Conservation (phyloP, 2,329 filamentous ascomycete species). For the Stachybotrys chartarum region DNA sequence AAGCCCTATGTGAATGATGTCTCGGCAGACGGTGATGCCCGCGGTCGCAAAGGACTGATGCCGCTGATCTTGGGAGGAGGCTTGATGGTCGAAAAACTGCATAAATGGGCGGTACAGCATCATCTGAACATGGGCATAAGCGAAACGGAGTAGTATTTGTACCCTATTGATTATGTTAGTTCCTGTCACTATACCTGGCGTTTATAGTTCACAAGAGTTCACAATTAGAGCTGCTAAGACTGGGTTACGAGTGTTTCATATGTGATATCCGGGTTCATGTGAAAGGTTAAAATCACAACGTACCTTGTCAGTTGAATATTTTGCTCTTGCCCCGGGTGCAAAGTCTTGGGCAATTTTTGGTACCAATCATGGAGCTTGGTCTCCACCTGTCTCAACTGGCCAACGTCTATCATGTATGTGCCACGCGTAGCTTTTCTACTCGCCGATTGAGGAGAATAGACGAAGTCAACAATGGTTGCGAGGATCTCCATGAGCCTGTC, state of each 20-base stretch:
- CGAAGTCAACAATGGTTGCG: neutral
- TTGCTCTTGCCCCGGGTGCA: neutral
- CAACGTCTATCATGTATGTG: neutral
- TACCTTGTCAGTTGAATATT: neutral
- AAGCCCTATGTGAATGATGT: neutral
- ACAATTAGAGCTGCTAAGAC: no score
- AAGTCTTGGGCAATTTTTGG: neutral
- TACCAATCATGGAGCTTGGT: neutral
- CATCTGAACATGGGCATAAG: conserved; percentile 1
- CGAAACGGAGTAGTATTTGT: neutral
- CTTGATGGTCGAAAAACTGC: neutral
- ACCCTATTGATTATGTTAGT: neutral
- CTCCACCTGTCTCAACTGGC: neutral
- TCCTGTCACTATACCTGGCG: neutral
- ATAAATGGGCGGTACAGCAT: conserved; percentile 1
- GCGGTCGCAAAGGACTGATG: neutral
- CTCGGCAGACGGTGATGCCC: neutral
- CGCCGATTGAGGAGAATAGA: neutral
- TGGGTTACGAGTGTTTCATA: no score
- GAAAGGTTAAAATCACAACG: neutral
- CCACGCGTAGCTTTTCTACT: neutral
- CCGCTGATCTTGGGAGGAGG: neutral
- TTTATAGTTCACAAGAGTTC: neutral
- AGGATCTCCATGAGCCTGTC: conserved; percentile 1
- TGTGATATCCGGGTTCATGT: no score